Conservation (phyloP, 192 early-diverging fungal species). For the Mortierella alpina region DNA sequence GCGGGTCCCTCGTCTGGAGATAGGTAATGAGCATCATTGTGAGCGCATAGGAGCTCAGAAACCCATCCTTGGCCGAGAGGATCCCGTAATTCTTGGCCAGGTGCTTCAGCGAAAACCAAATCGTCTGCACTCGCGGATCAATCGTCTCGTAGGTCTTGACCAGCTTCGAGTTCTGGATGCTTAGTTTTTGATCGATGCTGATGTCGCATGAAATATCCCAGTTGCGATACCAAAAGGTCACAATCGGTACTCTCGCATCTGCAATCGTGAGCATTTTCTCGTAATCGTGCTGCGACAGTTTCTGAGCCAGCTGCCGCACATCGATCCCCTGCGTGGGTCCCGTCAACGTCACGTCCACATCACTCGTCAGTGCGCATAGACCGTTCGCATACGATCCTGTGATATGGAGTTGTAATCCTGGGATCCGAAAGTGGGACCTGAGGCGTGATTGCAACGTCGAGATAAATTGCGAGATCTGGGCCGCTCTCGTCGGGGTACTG, state of each 20-base stretch:
- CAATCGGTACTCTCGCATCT: constrained; percentile 1
- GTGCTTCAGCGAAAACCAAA: constrained; percentile 7
- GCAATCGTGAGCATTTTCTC: background rate
- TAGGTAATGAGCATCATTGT: constrained; percentile 12
- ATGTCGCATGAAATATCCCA: background rate
- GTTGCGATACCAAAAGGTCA: background rate
- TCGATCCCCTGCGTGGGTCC: background rate
- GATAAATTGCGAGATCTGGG: too few relatives aligned
- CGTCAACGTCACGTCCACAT: constrained; percentile 5
- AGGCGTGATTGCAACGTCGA: too few relatives aligned
- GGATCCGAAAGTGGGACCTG: too few relatives aligned
- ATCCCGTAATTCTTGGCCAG: constrained; percentile 2
- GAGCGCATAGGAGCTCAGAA: constrained; percentile 9
- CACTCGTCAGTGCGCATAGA: background rate
- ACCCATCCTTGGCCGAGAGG: background rate
- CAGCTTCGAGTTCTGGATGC: constrained; percentile 8
- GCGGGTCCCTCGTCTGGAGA: background rate
- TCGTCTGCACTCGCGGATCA: background rate
- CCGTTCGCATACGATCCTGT: constrained; percentile 15
- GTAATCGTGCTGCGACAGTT: background rate
- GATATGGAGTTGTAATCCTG: background rate
- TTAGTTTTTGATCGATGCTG: background rate
- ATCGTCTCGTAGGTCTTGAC: constrained; percentile 6
- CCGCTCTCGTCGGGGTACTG: too few relatives aligned
- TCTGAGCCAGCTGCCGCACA: background rate